phyloP scores from a whole-genome alignment of 495 filamentous ascomycete genomes.

The Mytilinidion resinicola region DNA sequence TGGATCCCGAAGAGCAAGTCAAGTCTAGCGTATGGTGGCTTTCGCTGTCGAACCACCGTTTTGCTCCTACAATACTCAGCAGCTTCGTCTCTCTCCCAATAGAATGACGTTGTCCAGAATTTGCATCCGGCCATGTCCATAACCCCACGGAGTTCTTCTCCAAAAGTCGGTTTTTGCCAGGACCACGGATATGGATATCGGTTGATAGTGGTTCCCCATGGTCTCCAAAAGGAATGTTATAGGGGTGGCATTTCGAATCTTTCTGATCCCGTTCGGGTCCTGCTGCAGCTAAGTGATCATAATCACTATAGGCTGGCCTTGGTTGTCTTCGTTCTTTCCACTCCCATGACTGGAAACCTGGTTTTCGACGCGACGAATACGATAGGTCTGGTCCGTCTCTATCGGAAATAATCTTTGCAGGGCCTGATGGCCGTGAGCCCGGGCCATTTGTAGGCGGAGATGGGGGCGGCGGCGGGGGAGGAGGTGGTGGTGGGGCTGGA shows the following conservation, averaged over 20 bases:
- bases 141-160: no score
- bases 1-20: not conserved
- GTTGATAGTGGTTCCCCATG: not conserved
- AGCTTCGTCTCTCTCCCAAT: not conserved
- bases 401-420: no score
- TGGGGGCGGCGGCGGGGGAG: no score
- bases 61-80: not conserved
- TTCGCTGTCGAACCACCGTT: slow-evolving; percentile 2
- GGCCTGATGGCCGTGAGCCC: no score
- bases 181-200: not conserved
- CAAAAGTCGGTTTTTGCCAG: not conserved
- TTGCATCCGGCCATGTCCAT: no score
- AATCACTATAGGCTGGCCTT: not conserved
- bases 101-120: not conserved
- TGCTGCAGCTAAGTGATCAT: not conserved
- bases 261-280: not conserved
- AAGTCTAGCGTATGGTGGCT: not conserved
- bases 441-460: no score
- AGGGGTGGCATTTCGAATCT: not conserved
- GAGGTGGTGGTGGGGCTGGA: no score
- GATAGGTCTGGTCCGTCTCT: no score
- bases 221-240: not conserved
- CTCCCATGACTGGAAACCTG: not conserved
- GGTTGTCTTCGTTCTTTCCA: not conserved
- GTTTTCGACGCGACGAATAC: no score